These are phyloP conservation scores for Amanita inopinata DNA, from an alignment of 768 basidiomycete genomes.

Conservation along the genomic window DNA sequence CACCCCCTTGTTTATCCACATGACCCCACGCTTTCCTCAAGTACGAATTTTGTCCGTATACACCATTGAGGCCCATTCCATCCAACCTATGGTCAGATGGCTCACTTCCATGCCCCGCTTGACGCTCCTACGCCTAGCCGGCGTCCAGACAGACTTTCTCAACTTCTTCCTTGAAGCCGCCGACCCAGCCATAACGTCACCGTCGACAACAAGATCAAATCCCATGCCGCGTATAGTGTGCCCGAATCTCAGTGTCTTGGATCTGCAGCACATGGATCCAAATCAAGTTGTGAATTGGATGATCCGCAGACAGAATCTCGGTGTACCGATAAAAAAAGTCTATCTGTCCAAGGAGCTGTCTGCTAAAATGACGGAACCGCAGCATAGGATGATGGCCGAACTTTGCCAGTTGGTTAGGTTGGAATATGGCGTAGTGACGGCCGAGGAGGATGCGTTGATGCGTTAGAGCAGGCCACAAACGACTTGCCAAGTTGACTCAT, in stretches of 20 bases:
- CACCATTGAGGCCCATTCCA: slow-evolving; percentile 25
- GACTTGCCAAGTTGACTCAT: too few species aligned
- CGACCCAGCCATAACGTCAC: slow-evolving; percentile 7
- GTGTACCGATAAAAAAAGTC: slow-evolving; percentile 38
- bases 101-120: slow-evolving; percentile 50
- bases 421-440: slow-evolving; percentile 29
- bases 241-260: slow-evolving; percentile 35
- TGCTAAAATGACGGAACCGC: slow-evolving; percentile 14
- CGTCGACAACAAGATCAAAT: not conserved
- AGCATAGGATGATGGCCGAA: slow-evolving; percentile 20
- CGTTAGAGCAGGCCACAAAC: not conserved
- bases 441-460: slow-evolving; percentile 32
- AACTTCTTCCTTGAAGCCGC: slow-evolving; percentile 37
- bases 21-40: slow-evolving; percentile 41
- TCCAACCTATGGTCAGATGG: slow-evolving; percentile 34
- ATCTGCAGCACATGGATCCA: slow-evolving; percentile 30
- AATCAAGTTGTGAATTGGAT: slow-evolving; percentile 26
- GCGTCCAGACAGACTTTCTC: slow-evolving; percentile 31
- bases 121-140: slow-evolving; percentile 38
- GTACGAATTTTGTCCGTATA: slow-evolving; percentile 47
- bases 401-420: slow-evolving; percentile 21
- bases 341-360: slow-evolving; percentile 29
- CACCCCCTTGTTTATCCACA: slow-evolving; percentile 30
- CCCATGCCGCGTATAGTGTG: slow-evolving; percentile 24
- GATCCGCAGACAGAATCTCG: slow-evolving; percentile 24